A percentile compares a stretch with the other conserved stretches of the same genome.
Evolutionary conservation across 768 basidiomycete genomes (phyloP).

Genomic region (Tylopilus balloui): DNA sequence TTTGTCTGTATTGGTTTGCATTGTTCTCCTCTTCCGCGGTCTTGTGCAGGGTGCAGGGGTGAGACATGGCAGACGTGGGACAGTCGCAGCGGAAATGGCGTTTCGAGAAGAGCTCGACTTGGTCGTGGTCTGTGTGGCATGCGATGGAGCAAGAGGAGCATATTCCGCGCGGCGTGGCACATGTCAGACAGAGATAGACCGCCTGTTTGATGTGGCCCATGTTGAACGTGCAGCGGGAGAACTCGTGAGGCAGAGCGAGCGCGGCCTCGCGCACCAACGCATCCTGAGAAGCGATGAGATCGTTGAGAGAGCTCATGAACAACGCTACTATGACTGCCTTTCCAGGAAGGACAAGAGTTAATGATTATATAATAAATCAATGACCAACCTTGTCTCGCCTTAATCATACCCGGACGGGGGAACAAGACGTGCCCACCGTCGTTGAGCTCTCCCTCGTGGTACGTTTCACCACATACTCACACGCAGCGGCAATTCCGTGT

Average conservation of each 20-base stretch:
- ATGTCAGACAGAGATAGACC: slow-evolving; percentile 77
- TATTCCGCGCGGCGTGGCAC: slow-evolving; percentile 61
- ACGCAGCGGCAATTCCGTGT: too few relatives aligned
- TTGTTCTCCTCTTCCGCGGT: slow-evolving; percentile 50
- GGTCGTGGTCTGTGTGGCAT: slow-evolving; percentile 84
- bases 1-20: slow-evolving; percentile 65
- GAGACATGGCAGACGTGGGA: slow-evolving; percentile 59
- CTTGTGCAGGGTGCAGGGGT: slow-evolving; percentile 61
- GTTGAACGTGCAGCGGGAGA: slow-evolving; percentile 60
- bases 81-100: slow-evolving; percentile 82
- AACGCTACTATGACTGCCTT: background rate
- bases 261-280: slow-evolving; percentile 32
- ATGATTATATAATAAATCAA: background rate
- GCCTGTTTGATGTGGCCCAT: slow-evolving; percentile 67
- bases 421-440: too few relatives aligned
- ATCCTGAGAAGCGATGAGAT: slow-evolving; percentile 26
- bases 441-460: too few relatives aligned
- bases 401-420: too few relatives aligned
- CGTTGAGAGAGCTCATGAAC: slow-evolving; percentile 36
- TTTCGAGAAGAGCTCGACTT: slow-evolving; percentile 84
- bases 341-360: background rate
- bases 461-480: too few relatives aligned
- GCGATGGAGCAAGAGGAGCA: slow-evolving; percentile 84
- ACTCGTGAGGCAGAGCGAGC: slow-evolving; percentile 56
- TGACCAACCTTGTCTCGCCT: too few relatives aligned